Conservation (phyloP, 495 filamentous ascomycete species). For the Aspergillus hancockii region DNA sequence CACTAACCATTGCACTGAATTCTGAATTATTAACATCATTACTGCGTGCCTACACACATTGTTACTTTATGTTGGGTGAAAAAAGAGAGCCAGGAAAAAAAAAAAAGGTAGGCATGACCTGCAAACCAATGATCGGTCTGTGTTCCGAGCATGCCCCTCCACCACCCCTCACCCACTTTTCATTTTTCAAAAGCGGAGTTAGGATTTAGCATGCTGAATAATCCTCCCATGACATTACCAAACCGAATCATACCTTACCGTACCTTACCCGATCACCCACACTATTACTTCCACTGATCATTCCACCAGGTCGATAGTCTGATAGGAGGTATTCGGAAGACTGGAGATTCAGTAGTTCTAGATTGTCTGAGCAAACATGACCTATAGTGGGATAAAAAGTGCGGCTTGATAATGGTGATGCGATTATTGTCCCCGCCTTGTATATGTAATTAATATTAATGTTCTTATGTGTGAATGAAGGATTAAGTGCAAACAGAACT, state of each 20-base stretch:
- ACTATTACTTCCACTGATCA: conserved; percentile 1
- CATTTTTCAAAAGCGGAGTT: conserved; percentile 5
- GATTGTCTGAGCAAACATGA: too few species aligned
- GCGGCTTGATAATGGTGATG: too few species aligned
- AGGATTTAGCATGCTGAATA: conserved; percentile 9
- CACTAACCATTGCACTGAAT: neutral
- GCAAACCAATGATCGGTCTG: neutral
- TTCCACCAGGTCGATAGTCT: neutral
- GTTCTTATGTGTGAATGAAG: neutral
- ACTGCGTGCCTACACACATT: neutral
- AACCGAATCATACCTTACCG: neutral
- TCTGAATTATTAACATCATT: neutral
- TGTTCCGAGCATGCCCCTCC: neutral
- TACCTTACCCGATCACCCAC: neutral
- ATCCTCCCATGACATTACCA: neutral
- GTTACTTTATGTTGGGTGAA: neutral
- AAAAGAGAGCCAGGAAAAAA: too few species aligned
- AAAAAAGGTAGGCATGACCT: neutral
- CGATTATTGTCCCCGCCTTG: neutral
- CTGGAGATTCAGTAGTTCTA: too few species aligned
- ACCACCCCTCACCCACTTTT: conserved; percentile 2
- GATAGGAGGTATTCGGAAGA: too few species aligned
- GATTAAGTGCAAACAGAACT: neutral
- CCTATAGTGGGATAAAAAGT: too few species aligned
- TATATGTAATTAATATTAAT: neutral